Evolutionary conservation across 2,329 filamentous ascomycete species (phyloP), one percentile per base, ranked within the genome.

Genomic region (Diplodia seriata): DNA sequence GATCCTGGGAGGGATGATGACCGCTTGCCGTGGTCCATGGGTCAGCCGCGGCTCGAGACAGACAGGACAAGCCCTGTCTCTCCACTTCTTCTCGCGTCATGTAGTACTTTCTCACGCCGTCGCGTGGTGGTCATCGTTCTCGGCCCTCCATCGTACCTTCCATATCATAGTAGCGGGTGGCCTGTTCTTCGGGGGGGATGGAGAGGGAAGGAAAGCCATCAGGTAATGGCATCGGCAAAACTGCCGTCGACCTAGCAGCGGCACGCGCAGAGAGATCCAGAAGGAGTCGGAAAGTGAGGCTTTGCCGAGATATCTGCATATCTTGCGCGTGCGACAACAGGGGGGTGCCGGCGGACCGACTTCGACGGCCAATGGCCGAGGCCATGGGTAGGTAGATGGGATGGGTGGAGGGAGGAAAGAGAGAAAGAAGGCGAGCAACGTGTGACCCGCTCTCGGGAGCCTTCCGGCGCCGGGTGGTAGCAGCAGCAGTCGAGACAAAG

Each of bases 401-500:
- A 47, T n/a, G 43, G 18, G n/a, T 9, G 9, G 43, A 47, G 6
- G 40, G 40, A 18, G 2, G 15, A 43, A 6, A 43, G 18, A 18
- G 40, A 14, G 7, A 43, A 15, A 20, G 31, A 8, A 14, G 20
- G 36, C 36, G 9, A 15, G 56, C 33, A 36, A 62, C 57, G 40
- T 59, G 23, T 47, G 38, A 59, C 36, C 23, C 38, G 3, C 56
- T 26, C 15, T 59, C 56, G 56, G 56, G 38, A 47, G 57, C 57
- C 26, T 33, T 62, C 57, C 57, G 57, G 18, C 40, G 38, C 26
- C 57, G 57, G 57, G 26, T 49, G 31, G 26, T 29, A 20, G 40
- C 57, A 36, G 54, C 26, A 26, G 26, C 26, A 26, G 26, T 26
- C 26, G 26, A 33, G 26, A 40, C 20, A 29, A 43, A 29, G 20